Evolutionary conservation across 164 flowering plant species (phyloP).

Genomic region (Stephania cephalantha): DNA sequence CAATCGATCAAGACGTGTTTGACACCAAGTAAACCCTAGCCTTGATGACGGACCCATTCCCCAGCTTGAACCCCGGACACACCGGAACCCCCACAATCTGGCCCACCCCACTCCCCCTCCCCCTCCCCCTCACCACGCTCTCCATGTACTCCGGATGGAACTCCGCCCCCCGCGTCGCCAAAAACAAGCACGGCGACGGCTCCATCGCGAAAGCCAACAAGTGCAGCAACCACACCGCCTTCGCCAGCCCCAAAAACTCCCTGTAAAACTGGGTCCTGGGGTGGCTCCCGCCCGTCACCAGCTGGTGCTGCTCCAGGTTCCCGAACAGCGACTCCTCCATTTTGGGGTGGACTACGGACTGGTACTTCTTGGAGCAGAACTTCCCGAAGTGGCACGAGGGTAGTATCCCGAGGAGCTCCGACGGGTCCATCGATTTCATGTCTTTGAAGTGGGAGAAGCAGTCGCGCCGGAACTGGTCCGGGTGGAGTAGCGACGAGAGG

Average conservation of each 20-base stretch:
- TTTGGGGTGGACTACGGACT: conserved; percentile 71
- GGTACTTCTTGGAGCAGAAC: conserved; percentile 70
- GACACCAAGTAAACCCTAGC: conserved; percentile 74
- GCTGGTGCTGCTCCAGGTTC: conserved; percentile 58
- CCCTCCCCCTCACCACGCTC: conserved; percentile 53
- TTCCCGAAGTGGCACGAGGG: conserved; percentile 75
- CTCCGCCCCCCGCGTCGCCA: conserved; percentile 74
- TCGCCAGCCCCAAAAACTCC: conserved; percentile 65
- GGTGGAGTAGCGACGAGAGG: conserved; percentile 71
- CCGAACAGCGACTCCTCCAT: conserved; percentile 96
- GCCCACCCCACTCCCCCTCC: conserved; percentile 34
- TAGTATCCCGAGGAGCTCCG: conserved; percentile 71
- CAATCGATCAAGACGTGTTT: conserved; percentile 5
- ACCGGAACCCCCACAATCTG: conserved; percentile 75
- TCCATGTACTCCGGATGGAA: conserved; percentile 86
- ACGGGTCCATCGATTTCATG: conserved; percentile 88
- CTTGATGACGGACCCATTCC: conserved; percentile 57
- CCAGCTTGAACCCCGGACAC: conserved; percentile 82
- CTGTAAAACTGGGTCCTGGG: conserved; percentile 76
- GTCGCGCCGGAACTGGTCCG: conserved; percentile 69
- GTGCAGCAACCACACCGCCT: conserved; percentile 88
- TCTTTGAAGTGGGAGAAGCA: conserved; percentile 73
- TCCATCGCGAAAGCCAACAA: conserved; percentile 79
- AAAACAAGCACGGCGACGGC: conserved; percentile 69
- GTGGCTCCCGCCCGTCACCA: conserved; percentile 57